phyloP scores from a whole-genome alignment of 2,329 filamentous ascomycete genomes.

The Epichloe aotearoae region DNA sequence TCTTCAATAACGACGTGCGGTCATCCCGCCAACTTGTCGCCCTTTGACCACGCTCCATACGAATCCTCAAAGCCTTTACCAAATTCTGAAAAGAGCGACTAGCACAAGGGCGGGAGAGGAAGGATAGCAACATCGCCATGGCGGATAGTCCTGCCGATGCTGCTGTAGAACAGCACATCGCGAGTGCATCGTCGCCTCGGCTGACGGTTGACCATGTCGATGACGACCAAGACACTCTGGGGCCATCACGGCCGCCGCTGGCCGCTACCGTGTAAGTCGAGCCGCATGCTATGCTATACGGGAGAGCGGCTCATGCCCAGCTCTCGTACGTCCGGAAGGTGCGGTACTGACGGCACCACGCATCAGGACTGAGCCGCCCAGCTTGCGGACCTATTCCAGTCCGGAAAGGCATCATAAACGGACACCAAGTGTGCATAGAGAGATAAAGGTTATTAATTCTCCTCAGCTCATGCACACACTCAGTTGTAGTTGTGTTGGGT shows the following conservation, averaged over 20 bases:
- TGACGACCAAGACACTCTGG: slow-evolving; percentile 1
- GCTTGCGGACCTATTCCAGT: slow-evolving; percentile 31
- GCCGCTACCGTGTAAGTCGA: slow-evolving; percentile 29
- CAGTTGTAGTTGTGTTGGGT: not conserved
- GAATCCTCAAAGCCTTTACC: too few relatives aligned
- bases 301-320: not conserved
- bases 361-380: slow-evolving; percentile 29
- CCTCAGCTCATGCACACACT: not conserved
- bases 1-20: not conserved
- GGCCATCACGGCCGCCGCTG: slow-evolving; percentile 12
- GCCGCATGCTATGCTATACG: not conserved
- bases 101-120: not conserved
- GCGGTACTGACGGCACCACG: not conserved
- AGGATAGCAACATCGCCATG: not conserved
- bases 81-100: not conserved
- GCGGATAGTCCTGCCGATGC: not conserved
- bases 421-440: slow-evolving; percentile 42
- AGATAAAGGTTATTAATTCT: slow-evolving; percentile 35
- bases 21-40: not conserved
- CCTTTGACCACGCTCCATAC: not conserved
- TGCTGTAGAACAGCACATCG: not conserved
- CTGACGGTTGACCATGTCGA: slow-evolving; percentile 18
- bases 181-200: slow-evolving; percentile 13
- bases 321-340: not conserved
- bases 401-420: slow-evolving; percentile 44